Evolutionary conservation across 306 rosid genomes (phyloP), one percentile per base, ranked within the genome.

Genomic region (Fragaria nilgerrensis): DNA sequence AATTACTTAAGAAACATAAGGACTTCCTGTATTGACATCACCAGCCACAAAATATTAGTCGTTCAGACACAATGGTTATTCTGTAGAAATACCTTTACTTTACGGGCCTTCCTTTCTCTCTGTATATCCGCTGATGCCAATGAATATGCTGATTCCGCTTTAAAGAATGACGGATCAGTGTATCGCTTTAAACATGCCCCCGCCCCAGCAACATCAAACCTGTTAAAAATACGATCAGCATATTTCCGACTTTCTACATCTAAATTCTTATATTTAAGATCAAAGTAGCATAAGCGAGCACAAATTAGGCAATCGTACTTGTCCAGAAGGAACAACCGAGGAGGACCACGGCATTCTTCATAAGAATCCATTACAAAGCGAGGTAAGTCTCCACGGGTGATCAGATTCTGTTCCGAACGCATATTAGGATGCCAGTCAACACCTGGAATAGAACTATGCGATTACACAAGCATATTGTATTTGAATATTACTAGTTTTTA

Each of bases 141-240:
- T 79, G 83, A 82, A 74, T 88, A 74, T 63, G 85, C 82, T 43
- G 89, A 34, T 48, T 86, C 98, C 27, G 75, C 86, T 84, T 87
- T 88, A 82, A 93, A 92, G 87, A 88, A 86, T 47, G 99, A 96
- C 10, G 99, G 99, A 82, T 96, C 97, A 65, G 97, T 88, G 86
- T 91, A 96, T 53, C 99, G 98, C 86, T 93, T 93, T 80, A 96
- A 83, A 85, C 98, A 96, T 68, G 97, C 94, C 79, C 99, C 98
- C 79, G 94, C 98, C 70, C 98, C 99, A 52, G 97, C 98, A 80
- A 91, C 92, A 81, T 96, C 98, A 82, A 93, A 93, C 93, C 99
- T 96, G 86, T 80, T 62, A 72, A 69, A 89, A 84, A 82, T 68
- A 63, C 76, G 79, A 75, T 75, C 43, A 72, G 45, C 63, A 74